Evolutionary conservation across 2,329 filamentous ascomycete species (phyloP).

Genomic region (Aurifilum marmelostoma): DNA sequence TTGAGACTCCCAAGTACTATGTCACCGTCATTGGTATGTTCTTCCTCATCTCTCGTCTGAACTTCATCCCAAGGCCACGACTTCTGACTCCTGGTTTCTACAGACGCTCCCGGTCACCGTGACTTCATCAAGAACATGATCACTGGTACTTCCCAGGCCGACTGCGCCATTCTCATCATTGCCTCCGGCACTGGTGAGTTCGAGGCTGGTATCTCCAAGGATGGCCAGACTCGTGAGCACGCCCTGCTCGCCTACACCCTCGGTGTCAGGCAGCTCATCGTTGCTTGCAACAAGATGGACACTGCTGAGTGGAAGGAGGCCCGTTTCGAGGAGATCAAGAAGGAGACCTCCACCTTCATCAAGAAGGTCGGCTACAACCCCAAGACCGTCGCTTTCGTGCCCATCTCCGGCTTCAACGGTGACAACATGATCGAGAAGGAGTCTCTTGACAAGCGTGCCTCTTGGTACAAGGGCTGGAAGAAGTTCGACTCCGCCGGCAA

Average conservation of each 20-base stretch:
- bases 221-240: slow-evolving; percentile 99
- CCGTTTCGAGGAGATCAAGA: slow-evolving; percentile 98
- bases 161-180: slow-evolving; percentile 99
- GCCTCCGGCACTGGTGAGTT: slow-evolving; percentile 99
- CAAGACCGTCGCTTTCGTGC: slow-evolving; percentile 97
- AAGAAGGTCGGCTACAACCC: slow-evolving; percentile 99
- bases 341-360: slow-evolving; percentile 99
- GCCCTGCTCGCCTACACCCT: slow-evolving; percentile 99
- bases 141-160: slow-evolving; percentile 99
- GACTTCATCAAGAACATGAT: slow-evolving; percentile 99
- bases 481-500: slow-evolving; percentile 86
- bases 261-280: slow-evolving; percentile 99
- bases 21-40: slow-evolving; percentile 93
- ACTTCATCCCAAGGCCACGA: no score
- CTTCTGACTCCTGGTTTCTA: slow-evolving; percentile 31
- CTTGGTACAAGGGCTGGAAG: slow-evolving; percentile 99
- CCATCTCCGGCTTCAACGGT: slow-evolving; percentile 99
- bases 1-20: slow-evolving; percentile 97
- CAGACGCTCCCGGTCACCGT: slow-evolving; percentile 98
- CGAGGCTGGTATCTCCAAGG: slow-evolving; percentile 99
- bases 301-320: slow-evolving; percentile 97
- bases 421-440: slow-evolving; percentile 98
- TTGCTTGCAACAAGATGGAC: slow-evolving; percentile 99
- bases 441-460: slow-evolving; percentile 74
- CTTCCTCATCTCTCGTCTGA: not conserved